Conservation (phyloP, 2,329 filamentous ascomycete species). For the Talaromyces albobiverticillius region DNA sequence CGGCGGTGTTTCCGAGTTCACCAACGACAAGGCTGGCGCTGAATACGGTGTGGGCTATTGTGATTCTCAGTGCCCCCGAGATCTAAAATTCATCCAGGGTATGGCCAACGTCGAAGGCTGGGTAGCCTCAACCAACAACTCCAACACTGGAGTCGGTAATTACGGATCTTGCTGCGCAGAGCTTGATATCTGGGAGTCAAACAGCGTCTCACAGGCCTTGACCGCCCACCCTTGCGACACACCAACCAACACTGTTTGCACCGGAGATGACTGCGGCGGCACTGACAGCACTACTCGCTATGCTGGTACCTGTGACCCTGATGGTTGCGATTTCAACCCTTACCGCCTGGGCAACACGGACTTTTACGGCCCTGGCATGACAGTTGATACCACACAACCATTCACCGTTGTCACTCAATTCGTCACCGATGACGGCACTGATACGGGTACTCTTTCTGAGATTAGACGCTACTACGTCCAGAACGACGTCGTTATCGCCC, state of each 20-base stretch:
- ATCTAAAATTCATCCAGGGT: conserved; percentile 54
- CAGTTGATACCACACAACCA: conserved; percentile 58
- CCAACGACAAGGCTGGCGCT: conserved; percentile 57
- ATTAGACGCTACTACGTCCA: conserved; percentile 67
- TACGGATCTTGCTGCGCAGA: conserved; percentile 65
- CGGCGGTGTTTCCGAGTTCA: conserved; percentile 54
- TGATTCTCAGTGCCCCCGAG: conserved; percentile 56
- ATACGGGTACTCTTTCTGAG: conserved; percentile 57
- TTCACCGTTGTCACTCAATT: conserved; percentile 69
- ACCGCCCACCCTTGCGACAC: conserved; percentile 64
- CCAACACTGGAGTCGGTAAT: conserved; percentile 52
- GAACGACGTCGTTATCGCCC: conserved; percentile 58
- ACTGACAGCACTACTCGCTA: conserved; percentile 55
- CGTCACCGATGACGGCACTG: conserved; percentile 53
- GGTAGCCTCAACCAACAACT: conserved; percentile 51
- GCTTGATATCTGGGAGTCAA: conserved; percentile 71
- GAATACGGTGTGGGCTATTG: conserved; percentile 64
- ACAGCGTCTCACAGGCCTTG: conserved; percentile 61
- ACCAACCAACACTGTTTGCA: conserved; percentile 52
- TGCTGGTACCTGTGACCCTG: conserved; percentile 62
- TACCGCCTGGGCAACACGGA: conserved; percentile 63
- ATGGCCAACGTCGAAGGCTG: conserved; percentile 56
- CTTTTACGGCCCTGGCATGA: conserved; percentile 62
- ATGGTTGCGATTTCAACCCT: conserved; percentile 69
- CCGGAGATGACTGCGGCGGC: conserved; percentile 52